phyloP scores from a whole-genome alignment of 2,329 filamentous ascomycete genomes.

The Fusarium drepaniforme region DNA sequence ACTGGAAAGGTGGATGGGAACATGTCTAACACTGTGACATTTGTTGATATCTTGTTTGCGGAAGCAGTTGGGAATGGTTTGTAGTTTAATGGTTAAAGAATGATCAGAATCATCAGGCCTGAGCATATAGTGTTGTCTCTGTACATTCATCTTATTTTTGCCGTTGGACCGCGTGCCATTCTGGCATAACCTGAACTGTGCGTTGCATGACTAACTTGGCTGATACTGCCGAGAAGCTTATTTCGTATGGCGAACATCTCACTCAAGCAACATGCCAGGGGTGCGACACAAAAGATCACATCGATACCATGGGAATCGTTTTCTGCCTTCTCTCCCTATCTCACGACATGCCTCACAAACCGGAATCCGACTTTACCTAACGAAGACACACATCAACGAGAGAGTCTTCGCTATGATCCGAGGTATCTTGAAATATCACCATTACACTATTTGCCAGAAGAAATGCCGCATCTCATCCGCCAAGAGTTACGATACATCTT shows the following conservation, averaged over 20 bases:
- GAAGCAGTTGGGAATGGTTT: slow-evolving; percentile 24
- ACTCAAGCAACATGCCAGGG: too few species aligned
- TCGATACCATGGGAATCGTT: not conserved
- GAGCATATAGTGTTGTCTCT: too few species aligned
- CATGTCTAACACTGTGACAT: slow-evolving; percentile 15
- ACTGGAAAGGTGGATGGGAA: slow-evolving; percentile 9
- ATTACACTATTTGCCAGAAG: slow-evolving; percentile 2
- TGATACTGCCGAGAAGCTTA: too few species aligned
- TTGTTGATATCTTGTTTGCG: slow-evolving; percentile 31
- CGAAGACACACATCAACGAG: not conserved
- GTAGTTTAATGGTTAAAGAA: not conserved
- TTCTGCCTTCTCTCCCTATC: slow-evolving; percentile 7
- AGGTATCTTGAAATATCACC: not conserved
- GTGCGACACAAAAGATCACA: not conserved
- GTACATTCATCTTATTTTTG: too few species aligned
- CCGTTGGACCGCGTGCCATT: too few species aligned
- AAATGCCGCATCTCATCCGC: slow-evolving; percentile 1
- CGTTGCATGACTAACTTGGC: too few species aligned
- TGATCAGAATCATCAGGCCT: not conserved
- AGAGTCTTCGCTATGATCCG: not conserved
- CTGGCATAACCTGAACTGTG: too few species aligned
- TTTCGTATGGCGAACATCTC: not conserved
- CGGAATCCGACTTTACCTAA: not conserved
- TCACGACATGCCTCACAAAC: not conserved
- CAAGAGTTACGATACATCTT: slow-evolving; percentile 4